Conservation (phyloP, 2,329 filamentous ascomycete genomes). For the Colletotrichum sp. region DNA sequence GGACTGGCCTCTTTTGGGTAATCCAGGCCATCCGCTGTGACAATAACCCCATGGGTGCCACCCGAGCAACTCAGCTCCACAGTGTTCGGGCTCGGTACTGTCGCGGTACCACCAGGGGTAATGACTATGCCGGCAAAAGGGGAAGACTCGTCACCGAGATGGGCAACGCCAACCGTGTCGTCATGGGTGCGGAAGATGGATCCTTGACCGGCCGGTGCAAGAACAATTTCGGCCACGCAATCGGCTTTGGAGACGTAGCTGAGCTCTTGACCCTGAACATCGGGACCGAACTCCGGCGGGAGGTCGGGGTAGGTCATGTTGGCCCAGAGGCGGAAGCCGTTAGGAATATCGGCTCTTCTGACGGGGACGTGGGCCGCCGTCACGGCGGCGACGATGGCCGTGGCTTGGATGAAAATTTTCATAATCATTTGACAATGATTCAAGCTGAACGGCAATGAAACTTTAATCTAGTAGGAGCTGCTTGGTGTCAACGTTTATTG, state of each 20-base stretch:
- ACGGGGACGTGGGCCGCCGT: neutral
- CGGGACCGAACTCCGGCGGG: neutral
- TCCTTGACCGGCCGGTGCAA: neutral
- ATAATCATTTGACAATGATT: neutral
- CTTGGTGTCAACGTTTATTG: neutral
- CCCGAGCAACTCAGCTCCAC: neutral
- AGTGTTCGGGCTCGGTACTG: neutral
- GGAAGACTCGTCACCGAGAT: neutral
- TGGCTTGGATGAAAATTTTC: neutral
- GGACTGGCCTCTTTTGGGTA: neutral
- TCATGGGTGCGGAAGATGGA: neutral
- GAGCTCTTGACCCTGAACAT: neutral
- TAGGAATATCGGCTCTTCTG: neutral
- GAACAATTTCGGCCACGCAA: neutral
- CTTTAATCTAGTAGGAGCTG: neutral
- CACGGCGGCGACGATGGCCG: neutral
- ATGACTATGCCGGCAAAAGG: neutral
- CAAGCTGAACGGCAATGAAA: neutral
- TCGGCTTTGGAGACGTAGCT: neutral
- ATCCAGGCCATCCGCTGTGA: neutral
- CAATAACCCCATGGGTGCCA: neutral
- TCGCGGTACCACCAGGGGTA: neutral
- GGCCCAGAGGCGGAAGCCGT: neutral
- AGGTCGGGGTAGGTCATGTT: slow-evolving; percentile 1
- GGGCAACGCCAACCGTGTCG: neutral